Evolutionary conservation across 108 stramenopile genomes (phyloP), one percentile per base, ranked within the genome.

Genomic region (Phaeodactylum tricornutum): DNA sequence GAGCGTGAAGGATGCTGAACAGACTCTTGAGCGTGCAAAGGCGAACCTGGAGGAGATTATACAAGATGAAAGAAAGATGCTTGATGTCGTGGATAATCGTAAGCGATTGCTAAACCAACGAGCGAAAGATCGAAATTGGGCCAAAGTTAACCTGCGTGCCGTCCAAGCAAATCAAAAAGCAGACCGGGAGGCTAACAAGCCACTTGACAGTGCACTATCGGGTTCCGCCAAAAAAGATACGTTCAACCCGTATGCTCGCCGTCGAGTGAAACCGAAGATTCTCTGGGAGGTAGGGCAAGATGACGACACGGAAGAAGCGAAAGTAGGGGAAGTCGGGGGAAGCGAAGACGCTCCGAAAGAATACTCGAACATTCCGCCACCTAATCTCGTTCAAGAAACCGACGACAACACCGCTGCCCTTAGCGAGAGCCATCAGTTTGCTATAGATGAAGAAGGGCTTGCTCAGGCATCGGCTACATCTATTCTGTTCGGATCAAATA

Each of bases 191-290:
- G 66, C 79, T 2, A 75, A 75, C 48, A 68, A 69, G 58, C 62
- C 72, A 15, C 60, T 62, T 17, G 69, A 63, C 3, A 61, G 60
- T 15, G 63, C 61, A 29, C 50, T 64, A 2, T 47, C 53, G 2
- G 48, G 43, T 15, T 54, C 23, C 11, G 55, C 58, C 23, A 63
- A 67, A 31, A 82, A 82, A 31, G 41, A 29, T 12, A 33, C 36
- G 0, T 84, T 86, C 56, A 84, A 92, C 60, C 83, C 82, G 2
- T 92, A 77, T 53, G 84, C 84, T 20, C 79, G 89, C 17, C 82
- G 89, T 16, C 81, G 71, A 59, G 78, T 80, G 22, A 92, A 87
- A 64, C 89, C 89, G 32, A 81, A 92, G 70, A 84, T 81, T 65
- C 68, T 92, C 27, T 92, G 89, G 89, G 77, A 87, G 42, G 89